These are phyloP conservation scores for Lactuca saligna DNA, from an alignment of 129 eudicot species.

Conservation along the genomic window DNA sequence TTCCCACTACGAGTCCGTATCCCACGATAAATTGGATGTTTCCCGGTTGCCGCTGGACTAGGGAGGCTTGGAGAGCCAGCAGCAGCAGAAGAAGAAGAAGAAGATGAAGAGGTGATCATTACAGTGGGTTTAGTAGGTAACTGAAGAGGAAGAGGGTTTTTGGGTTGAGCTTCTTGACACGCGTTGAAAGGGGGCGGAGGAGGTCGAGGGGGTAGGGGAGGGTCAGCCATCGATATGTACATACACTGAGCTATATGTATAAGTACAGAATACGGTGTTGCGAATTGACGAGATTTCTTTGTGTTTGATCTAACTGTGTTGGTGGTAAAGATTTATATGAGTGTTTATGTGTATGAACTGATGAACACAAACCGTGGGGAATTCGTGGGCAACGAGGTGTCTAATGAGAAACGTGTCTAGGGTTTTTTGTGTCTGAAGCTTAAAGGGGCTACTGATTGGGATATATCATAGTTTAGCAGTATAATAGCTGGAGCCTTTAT, in stretches of 20 bases:
- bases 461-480: slow-evolving; percentile 19
- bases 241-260: not conserved
- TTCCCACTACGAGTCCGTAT: slow-evolving; percentile 49
- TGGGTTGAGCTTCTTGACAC: slow-evolving; percentile 13
- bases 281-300: not conserved
- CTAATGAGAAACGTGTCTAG: slow-evolving; percentile 16
- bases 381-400: slow-evolving; percentile 51
- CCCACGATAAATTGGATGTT: slow-evolving; percentile 41
- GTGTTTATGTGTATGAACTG: slow-evolving; percentile 22
- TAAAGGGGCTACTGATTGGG: slow-evolving; percentile 20
- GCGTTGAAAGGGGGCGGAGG: not conserved
- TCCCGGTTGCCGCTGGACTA: slow-evolving; percentile 25
- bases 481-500: slow-evolving; percentile 34
- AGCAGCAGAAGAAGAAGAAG: too few relatives aligned
- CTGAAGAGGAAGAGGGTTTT: slow-evolving; percentile 10
- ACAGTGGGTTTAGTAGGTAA: slow-evolving; percentile 21
- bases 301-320: not conserved
- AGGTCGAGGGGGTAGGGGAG: slow-evolving; percentile 17
- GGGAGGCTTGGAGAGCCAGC: slow-evolving; percentile 28
- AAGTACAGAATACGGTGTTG: slow-evolving; percentile 8
- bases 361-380: slow-evolving; percentile 51
- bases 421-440: slow-evolving; percentile 18
- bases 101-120: slow-evolving; percentile 25
- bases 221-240: slow-evolving; percentile 25
- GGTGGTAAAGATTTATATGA: slow-evolving; percentile 16